These are phyloP conservation scores for Tetradesmus lagerheimii DNA, from an alignment of 139 green algal species.

Conservation along the genomic window DNA sequence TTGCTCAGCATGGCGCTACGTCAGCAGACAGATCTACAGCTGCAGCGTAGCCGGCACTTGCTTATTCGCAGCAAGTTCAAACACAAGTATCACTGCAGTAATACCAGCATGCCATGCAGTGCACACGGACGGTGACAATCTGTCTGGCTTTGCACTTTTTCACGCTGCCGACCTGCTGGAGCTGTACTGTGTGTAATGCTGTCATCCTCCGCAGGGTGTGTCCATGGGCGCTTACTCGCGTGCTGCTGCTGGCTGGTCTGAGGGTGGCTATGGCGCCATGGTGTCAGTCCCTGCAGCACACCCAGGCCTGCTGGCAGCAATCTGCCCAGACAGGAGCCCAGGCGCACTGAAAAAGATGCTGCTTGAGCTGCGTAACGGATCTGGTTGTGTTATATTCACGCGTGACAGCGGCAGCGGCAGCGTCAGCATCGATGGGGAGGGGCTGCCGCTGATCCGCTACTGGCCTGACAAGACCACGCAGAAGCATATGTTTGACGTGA, in stretches of 20 bases:
- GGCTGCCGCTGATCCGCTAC: conserved; percentile 64
- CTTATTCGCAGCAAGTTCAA: too few relatives aligned
- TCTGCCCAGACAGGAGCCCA: neutral
- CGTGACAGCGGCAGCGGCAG: conserved; percentile 61
- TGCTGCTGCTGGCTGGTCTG: conserved; percentile 66
- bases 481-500: conserved; percentile 56
- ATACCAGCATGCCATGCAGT: too few relatives aligned
- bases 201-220: conserved; percentile 49
- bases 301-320: conserved; percentile 36
- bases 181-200: neutral
- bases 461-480: conserved; percentile 50
- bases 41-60: too few relatives aligned
- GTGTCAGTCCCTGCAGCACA: conserved; percentile 39
- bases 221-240: conserved; percentile 67
- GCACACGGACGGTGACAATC: too few relatives aligned
- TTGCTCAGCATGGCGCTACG: too few relatives aligned
- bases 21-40: too few relatives aligned
- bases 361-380: conserved; percentile 8
- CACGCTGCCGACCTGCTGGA: too few relatives aligned
- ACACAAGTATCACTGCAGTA: too few relatives aligned
- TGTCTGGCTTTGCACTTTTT: too few relatives aligned
- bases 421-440: conserved; percentile 47
- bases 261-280: conserved; percentile 68
- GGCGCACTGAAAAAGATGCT: conserved; percentile 32
- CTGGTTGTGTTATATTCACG: conserved; percentile 53